phyloP scores from a whole-genome alignment of 2,329 filamentous ascomycete species.

The Helminthosporium solani region DNA sequence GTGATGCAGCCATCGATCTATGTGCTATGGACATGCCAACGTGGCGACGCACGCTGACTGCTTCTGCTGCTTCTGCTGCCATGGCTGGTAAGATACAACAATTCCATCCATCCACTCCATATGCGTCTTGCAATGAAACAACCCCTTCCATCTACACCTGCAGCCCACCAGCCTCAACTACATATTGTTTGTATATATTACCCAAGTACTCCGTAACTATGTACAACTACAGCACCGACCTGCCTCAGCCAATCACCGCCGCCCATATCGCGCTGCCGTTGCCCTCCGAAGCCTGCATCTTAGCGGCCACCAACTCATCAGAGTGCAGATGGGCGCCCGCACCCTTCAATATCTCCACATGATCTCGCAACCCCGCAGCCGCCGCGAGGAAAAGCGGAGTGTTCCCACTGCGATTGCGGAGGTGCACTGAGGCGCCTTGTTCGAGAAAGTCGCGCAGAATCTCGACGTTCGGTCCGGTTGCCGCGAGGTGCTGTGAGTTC shows the following conservation, averaged over 20 bases:
- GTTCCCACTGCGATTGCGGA: constrained; percentile 58
- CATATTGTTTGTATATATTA: too few species aligned
- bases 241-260: constrained; percentile 34
- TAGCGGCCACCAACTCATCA: constrained; percentile 56
- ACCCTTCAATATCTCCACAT: constrained; percentile 56
- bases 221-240: constrained; percentile 8
- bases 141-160: too few species aligned
- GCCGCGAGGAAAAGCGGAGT: constrained; percentile 62
- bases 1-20: too few species aligned
- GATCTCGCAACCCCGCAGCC: constrained; percentile 55
- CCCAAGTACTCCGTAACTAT: too few species aligned
- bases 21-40: too few species aligned
- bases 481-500: constrained; percentile 57
- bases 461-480: constrained; percentile 55
- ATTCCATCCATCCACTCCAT: too few species aligned
- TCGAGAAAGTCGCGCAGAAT: constrained; percentile 58
- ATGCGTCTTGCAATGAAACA: too few species aligned
- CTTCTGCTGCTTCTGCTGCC: too few species aligned
- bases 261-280: constrained; percentile 38
- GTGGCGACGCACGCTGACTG: too few species aligned
- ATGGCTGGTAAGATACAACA: too few species aligned
- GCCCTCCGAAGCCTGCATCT: constrained; percentile 43
- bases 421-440: constrained; percentile 59
- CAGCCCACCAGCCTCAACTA: too few species aligned
- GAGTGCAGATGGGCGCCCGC: constrained; percentile 62